Evolutionary conservation across 352 stramenopile genomes (phyloP).

Genomic region (Pythium coloratum): DNA sequence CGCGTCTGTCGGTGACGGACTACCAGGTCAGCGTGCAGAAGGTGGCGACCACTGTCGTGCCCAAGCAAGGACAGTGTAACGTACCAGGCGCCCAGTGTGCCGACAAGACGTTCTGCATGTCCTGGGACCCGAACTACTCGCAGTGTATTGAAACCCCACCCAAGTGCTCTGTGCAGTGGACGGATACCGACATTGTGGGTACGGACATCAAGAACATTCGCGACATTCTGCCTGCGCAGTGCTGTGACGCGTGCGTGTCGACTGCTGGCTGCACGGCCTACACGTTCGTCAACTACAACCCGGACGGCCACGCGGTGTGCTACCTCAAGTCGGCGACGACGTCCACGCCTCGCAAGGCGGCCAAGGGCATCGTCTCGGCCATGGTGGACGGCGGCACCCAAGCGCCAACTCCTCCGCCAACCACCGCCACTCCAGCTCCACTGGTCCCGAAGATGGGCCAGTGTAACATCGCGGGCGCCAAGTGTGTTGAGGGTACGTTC

Average conservation of each 20-base stretch:
- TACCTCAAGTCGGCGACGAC: too few relatives aligned
- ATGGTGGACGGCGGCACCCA: too few relatives aligned
- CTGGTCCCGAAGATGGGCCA: neutral
- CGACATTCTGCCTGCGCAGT: neutral
- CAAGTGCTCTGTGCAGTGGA: neutral
- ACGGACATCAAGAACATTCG: neutral
- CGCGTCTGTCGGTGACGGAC: neutral
- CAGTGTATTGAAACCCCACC: neutral
- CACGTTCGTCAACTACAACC: slow-evolving; percentile 4
- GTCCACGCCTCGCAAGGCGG: too few relatives aligned
- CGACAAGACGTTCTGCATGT: neutral
- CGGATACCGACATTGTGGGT: neutral
- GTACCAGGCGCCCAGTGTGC: neutral
- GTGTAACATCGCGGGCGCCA: neutral
- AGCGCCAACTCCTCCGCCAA: too few relatives aligned
- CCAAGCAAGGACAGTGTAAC: neutral
- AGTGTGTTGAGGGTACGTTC: neutral
- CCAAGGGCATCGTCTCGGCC: too few relatives aligned
- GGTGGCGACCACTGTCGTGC: too few relatives aligned
- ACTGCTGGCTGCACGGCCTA: neutral
- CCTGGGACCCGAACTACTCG: neutral
- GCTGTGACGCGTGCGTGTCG: neutral
- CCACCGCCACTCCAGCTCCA: too few relatives aligned
- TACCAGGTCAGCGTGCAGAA: neutral
- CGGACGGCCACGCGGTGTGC: neutral